Conservation (phyloP, 768 basidiomycete species). For the Amanita rimosa region DNA sequence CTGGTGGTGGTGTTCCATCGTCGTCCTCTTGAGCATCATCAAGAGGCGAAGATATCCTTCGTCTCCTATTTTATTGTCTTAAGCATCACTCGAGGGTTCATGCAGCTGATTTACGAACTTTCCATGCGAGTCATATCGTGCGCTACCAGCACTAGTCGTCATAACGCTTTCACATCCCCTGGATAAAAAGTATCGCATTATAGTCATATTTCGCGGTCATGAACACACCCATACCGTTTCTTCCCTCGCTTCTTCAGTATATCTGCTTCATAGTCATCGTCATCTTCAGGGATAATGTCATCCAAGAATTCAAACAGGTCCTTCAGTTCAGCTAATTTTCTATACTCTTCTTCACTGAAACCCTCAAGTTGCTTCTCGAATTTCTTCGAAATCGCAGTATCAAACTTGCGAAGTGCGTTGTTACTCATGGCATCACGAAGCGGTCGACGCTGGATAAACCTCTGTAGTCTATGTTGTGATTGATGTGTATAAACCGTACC, state of each 20-base stretch:
- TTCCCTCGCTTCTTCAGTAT: slow-evolving; percentile 30
- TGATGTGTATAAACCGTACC: slow-evolving; percentile 25
- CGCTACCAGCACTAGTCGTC: slow-evolving; percentile 29
- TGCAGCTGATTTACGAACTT: slow-evolving; percentile 22
- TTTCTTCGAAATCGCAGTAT: slow-evolving; percentile 52
- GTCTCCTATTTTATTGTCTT: slow-evolving; percentile 26
- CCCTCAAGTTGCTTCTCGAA: slow-evolving; percentile 60
- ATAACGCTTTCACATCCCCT: slow-evolving; percentile 53
- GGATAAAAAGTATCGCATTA: background rate
- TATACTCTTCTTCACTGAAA: slow-evolving; percentile 62
- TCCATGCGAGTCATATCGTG: slow-evolving; percentile 17
- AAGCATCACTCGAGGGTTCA: background rate
- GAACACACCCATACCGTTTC: slow-evolving; percentile 28
- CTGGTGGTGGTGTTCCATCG: slow-evolving; percentile 22
- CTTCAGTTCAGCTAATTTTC: slow-evolving; percentile 50
- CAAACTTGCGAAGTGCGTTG: slow-evolving; percentile 67
- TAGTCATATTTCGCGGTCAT: background rate
- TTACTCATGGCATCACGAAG: slow-evolving; percentile 45
- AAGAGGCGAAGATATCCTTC: slow-evolving; percentile 42
- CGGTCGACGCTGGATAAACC: slow-evolving; percentile 21
- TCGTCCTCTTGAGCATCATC: slow-evolving; percentile 28
- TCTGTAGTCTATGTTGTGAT: background rate
- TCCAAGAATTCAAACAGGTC: slow-evolving; percentile 64
- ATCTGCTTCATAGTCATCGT: slow-evolving; percentile 37
- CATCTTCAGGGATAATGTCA: slow-evolving; percentile 58